A percentile compares a stretch with the other conserved stretches of the same genome.
These are phyloP conservation scores for Aspergillus intermedius DNA, from an alignment of 2,329 filamentous ascomycete genomes.

Conservation along the genomic window DNA sequence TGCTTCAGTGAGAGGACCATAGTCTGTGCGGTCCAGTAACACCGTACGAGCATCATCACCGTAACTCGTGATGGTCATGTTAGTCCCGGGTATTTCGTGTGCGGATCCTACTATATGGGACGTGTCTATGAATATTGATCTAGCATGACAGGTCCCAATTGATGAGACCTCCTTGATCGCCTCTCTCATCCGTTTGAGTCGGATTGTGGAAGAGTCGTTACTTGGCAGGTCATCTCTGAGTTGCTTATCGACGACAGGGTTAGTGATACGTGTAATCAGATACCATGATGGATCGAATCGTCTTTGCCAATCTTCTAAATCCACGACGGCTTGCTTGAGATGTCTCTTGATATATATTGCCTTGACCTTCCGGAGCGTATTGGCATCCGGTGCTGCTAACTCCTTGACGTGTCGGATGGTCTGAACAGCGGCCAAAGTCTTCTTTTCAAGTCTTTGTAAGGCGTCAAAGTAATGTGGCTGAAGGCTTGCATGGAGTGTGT, in stretches of 20 bases:
- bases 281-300: slow-evolving; percentile 30
- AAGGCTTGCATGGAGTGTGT: slow-evolving; percentile 7
- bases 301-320: slow-evolving; percentile 27
- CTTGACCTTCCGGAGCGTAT: neutral
- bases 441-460: neutral
- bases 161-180: neutral
- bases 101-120: neutral
- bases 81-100: neutral
- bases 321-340: slow-evolving; percentile 15
- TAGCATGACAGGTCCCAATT: neutral
- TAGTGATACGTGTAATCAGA: slow-evolving; percentile 22
- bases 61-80: neutral
- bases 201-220: neutral
- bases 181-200: neutral
- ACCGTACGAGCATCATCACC: neutral
- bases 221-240: slow-evolving; percentile 3
- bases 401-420: neutral
- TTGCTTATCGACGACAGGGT: slow-evolving; percentile 18
- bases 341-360: neutral
- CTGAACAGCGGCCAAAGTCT: neutral
- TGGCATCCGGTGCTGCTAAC: no score
- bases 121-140: neutral
- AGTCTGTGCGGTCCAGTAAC: neutral
- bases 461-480: slow-evolving; percentile 6
- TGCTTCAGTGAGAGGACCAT: neutral